These are phyloP conservation scores for Pyrenochaeta sp. DNA, from an alignment of 2,329 filamentous ascomycete species.

Conservation along the genomic window DNA sequence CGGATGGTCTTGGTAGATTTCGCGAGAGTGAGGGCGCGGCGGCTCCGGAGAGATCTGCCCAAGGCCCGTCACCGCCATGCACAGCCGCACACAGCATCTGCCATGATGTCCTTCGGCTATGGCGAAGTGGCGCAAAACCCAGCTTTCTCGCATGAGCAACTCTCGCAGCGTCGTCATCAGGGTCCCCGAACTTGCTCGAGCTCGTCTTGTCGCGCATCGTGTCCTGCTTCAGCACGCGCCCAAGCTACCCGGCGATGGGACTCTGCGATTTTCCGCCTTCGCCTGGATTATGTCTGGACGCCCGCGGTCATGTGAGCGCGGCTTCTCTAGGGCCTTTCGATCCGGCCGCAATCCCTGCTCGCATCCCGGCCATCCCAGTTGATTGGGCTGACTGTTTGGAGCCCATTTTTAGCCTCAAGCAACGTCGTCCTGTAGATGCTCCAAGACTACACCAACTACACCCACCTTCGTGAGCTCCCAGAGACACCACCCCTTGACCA, in stretches of 20 bases:
- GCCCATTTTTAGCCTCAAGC: constrained; percentile 49
- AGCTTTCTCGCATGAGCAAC: constrained; percentile 14
- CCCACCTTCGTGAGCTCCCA: constrained; percentile 37
- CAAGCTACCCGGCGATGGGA: constrained; percentile 41
- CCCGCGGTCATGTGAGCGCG: constrained; percentile 43
- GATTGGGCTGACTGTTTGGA: constrained; percentile 44
- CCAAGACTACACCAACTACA: constrained; percentile 45
- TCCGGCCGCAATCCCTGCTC: constrained; percentile 36
- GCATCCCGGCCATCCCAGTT: constrained; percentile 40
- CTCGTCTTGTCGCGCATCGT: constrained; percentile 20
- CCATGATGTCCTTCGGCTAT: constrained; percentile 18
- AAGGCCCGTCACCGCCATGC: constrained; percentile 25
- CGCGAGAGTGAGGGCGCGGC: constrained; percentile 13
- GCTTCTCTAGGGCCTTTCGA: constrained; percentile 22
- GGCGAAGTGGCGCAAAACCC: constrained; percentile 26
- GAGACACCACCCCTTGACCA: constrained; percentile 32
- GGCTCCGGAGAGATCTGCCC: constrained; percentile 37
- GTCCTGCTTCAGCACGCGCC: constrained; percentile 48
- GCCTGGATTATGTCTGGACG: constrained; percentile 35
- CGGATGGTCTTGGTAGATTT: constrained; percentile 13
- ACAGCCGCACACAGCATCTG: constrained; percentile 32
- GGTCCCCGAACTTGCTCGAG: constrained; percentile 19
- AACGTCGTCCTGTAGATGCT: constrained; percentile 49
- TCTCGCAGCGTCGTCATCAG: constrained; percentile 12
- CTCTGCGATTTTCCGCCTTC: constrained; percentile 23